A percentile compares a stretch with the other conserved stretches of the same genome.
Conservation (phyloP, 495 filamentous ascomycete genomes). For the Aspergillus bridgeri region DNA sequence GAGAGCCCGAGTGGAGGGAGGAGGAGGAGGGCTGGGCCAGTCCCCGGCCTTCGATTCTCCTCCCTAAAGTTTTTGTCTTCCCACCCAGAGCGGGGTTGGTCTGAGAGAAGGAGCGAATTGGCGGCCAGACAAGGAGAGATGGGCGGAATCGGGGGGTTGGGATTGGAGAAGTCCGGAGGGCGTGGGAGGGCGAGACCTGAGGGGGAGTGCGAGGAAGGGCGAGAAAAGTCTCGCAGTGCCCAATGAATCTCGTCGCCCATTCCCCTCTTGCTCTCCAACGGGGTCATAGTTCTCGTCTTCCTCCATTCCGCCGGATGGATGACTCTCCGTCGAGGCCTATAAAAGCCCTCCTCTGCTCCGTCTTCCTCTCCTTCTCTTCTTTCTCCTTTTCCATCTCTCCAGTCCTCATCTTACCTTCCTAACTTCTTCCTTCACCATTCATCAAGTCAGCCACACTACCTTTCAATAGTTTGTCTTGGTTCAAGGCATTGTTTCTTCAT, state of each 20-base stretch:
- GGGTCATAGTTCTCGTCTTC: slow-evolving; percentile 17
- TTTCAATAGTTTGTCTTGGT: background rate
- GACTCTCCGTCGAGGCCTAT: slow-evolving; percentile 57
- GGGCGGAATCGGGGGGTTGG: slow-evolving; percentile 36
- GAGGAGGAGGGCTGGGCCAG: slow-evolving; percentile 29
- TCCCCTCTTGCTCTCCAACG: slow-evolving; percentile 18
- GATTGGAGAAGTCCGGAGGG: slow-evolving; percentile 35
- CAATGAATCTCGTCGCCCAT: slow-evolving; percentile 34
- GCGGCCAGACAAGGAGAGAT: slow-evolving; percentile 33
- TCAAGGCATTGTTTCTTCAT: slow-evolving; percentile 3
- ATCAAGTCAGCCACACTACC: background rate
- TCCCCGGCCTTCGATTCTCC: slow-evolving; percentile 28
- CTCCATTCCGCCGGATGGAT: slow-evolving; percentile 38
- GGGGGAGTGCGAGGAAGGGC: slow-evolving; percentile 45
- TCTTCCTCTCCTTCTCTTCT: slow-evolving; percentile 32
- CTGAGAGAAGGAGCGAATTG: slow-evolving; percentile 44
- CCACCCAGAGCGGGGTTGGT: slow-evolving; percentile 51
- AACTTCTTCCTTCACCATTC: slow-evolving; percentile 5
- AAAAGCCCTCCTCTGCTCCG: slow-evolving; percentile 55
- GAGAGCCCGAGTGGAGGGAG: slow-evolving; percentile 29
- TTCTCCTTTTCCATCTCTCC: slow-evolving; percentile 55
- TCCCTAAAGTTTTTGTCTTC: slow-evolving; percentile 32
- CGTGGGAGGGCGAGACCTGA: slow-evolving; percentile 36
- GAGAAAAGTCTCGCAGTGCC: slow-evolving; percentile 44
- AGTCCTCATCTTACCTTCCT: slow-evolving; percentile 32